These are phyloP conservation scores for Hanseniaspora jakobsenii DNA, from an alignment of 805 yeast species.

Conservation along the genomic window DNA sequence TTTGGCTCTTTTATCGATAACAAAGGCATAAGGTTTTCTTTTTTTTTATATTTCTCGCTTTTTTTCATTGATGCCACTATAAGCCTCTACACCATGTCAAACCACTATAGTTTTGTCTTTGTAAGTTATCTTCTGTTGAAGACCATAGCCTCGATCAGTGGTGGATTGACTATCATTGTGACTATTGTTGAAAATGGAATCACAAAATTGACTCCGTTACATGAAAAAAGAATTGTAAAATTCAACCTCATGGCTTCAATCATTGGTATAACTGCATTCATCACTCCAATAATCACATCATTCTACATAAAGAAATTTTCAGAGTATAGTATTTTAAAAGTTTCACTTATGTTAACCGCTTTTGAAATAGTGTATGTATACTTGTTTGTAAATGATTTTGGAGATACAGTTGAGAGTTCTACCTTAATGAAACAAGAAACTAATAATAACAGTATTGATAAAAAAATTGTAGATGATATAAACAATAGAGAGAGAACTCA, in stretches of 20 bases:
- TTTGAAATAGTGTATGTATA: background rate
- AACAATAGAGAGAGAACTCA: no score
- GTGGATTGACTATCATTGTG: slow-evolving; percentile 4
- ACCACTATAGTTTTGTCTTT: background rate
- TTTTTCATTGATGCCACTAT: background rate
- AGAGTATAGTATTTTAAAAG: slow-evolving; percentile 1
- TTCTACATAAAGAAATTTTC: slow-evolving; percentile 8
- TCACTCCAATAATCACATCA: slow-evolving; percentile 5
- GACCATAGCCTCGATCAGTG: background rate
- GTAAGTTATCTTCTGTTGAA: background rate
- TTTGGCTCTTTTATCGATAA: slow-evolving; percentile 4
- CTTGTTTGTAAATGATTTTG: background rate
- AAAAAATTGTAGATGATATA: no score
- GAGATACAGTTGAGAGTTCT: background rate
- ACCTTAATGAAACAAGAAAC: no score
- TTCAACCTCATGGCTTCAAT: slow-evolving; percentile 3
- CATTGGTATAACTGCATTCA: background rate
- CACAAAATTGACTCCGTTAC: background rate
- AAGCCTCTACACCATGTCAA: slow-evolving; percentile 7
- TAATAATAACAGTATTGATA: no score
- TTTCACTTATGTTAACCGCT: background rate
- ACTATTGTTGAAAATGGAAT: slow-evolving; percentile 7
- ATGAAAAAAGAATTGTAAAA: slow-evolving; percentile 7
- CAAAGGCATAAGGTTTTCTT: slow-evolving; percentile 1
- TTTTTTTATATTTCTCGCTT: background rate